phyloP scores from a whole-genome alignment of 164 flowering plant genomes.

The Brasenia schreberi region DNA sequence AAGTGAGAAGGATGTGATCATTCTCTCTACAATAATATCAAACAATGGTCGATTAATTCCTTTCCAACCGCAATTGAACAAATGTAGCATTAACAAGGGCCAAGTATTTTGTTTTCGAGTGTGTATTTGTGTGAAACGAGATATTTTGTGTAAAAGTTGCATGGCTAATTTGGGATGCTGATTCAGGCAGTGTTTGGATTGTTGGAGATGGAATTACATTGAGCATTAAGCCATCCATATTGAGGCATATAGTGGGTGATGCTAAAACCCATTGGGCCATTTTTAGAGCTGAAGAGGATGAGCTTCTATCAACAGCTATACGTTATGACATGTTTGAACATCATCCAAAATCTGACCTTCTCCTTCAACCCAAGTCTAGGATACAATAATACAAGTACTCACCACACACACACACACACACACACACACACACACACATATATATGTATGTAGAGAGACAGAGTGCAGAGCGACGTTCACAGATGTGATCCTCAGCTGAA shows the following conservation, averaged over 20 bases:
- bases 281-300: constrained; percentile 18
- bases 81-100: constrained; percentile 67
- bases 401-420: too few species aligned
- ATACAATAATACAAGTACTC: too few species aligned
- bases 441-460: too few species aligned
- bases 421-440: too few species aligned
- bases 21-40: constrained; percentile 46
- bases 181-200: constrained; percentile 30
- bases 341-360: too few species aligned
- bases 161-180: not conserved
- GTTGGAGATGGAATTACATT: constrained; percentile 21
- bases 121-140: too few species aligned
- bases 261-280: constrained; percentile 19
- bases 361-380: too few species aligned
- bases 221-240: constrained; percentile 16
- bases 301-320: constrained; percentile 8
- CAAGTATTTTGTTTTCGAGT: constrained; percentile 19
- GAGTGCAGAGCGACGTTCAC: too few species aligned
- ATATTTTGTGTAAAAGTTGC: not conserved
- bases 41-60: constrained; percentile 29
- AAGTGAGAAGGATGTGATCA: too few species aligned
- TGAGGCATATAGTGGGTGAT: constrained; percentile 21
- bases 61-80: constrained; percentile 28
- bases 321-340: not conserved
- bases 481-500: too few species aligned